Base-by-base conservation (phyloP, 2,329 filamentous ascomycete genomes). In the Venturia pyrina region DNA sequence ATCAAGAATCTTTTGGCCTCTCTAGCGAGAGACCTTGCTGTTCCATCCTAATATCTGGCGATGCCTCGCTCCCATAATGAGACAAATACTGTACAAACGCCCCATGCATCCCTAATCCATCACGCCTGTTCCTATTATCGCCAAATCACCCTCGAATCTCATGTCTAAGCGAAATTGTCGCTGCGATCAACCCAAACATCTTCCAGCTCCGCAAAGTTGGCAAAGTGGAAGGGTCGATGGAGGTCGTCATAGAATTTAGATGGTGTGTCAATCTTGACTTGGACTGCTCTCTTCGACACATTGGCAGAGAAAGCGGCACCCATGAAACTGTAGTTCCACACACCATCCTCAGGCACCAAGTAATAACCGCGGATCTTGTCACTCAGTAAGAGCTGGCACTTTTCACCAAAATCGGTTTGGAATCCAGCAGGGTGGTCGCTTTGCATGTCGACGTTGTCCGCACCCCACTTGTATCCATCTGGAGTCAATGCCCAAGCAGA, bases 261-360 rank as follows among this genome's bases (percentile, higher is more conserved):
- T 21, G 95, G 95, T 56, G 91, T 96, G 77, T 98, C 96, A 65
- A 99, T 87, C 82, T 95, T 95, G 71, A 98, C 93, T 71, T 92
- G 89, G 56, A 97, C 85, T 3, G 88, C 84, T 80, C 91, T 91
- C 87, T 97, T 98, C 80, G 96, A 92, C 69, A 96, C 84, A 13
- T 37, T 59, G 50, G 87, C 87, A 17, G 88, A 87, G 74, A 98
- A 99, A 0, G 87, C 87, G 70, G 88, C 91, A 65, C 95, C 95
- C 87, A 98, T 91, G 82, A 99, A 99, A 76, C 90, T 95, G 81
- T 97, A 99, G 78, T 99, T 99, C 95, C 95, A 99, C 68, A 89
- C 83, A 68, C 87, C 88, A 65, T 89, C 88, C 73, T 97, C 93
- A 0, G 95, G 95, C 28, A 98, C 92, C 65, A 99, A 80, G 86